Conservation (phyloP, 2,329 filamentous ascomycete genomes). For the Fusarium temperatum region DNA sequence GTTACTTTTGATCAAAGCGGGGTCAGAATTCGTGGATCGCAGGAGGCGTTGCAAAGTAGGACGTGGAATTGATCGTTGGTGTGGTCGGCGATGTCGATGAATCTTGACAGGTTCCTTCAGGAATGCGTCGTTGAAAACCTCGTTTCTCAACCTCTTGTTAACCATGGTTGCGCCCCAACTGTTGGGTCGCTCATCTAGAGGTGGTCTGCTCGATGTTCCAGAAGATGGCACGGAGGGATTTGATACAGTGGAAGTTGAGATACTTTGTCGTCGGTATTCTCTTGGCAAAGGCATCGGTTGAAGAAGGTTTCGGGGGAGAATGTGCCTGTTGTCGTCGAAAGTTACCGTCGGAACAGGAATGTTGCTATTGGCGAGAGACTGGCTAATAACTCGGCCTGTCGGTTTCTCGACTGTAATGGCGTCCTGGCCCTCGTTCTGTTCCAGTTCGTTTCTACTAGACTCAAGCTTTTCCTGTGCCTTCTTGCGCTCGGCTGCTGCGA, state of each 20-base stretch:
- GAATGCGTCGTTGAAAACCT: slow-evolving; percentile 93
- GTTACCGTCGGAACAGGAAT: slow-evolving; percentile 87
- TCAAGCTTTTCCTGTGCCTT: slow-evolving; percentile 46
- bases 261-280: slow-evolving; percentile 46
- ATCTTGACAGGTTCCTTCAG: slow-evolving; percentile 83
- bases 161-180: slow-evolving; percentile 93
- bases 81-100: slow-evolving; percentile 78
- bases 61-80: slow-evolving; percentile 71
- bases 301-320: slow-evolving; percentile 86
- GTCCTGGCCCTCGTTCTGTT: slow-evolving; percentile 22
- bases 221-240: neutral
- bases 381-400: slow-evolving; percentile 64
- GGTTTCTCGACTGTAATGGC: slow-evolving; percentile 16
- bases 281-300: slow-evolving; percentile 61
- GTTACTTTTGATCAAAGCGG: slow-evolving; percentile 45
- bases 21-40: slow-evolving; percentile 57
- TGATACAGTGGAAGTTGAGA: slow-evolving; percentile 43
- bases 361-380: slow-evolving; percentile 74
- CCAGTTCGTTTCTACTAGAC: slow-evolving; percentile 29
- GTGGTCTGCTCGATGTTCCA: slow-evolving; percentile 41
- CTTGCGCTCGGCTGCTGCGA: slow-evolving; percentile 48
- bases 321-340: slow-evolving; percentile 93
- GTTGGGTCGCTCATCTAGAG: slow-evolving; percentile 66
- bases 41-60: slow-evolving; percentile 57
- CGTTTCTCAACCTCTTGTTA: slow-evolving; percentile 86